These are phyloP conservation scores for Acorus calamus DNA, from an alignment of 106 monocot genomes.

Conservation along the genomic window DNA sequence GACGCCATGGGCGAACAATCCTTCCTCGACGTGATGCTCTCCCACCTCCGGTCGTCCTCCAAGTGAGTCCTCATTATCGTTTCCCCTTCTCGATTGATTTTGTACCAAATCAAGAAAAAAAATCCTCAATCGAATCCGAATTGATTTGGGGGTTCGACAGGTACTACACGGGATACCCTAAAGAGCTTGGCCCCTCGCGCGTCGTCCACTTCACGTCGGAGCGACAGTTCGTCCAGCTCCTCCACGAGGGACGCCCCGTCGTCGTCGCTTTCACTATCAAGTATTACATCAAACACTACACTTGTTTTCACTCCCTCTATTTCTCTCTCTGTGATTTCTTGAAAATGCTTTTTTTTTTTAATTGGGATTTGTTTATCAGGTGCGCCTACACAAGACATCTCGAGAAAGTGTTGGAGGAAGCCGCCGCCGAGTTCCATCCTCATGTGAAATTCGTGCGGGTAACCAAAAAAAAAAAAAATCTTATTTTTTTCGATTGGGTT, in stretches of 20 bases:
- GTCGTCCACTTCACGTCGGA: conserved; percentile 81
- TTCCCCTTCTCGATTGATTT: not conserved
- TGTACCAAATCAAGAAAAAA: not conserved
- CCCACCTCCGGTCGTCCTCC: conserved; percentile 32
- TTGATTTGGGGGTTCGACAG: conserved; percentile 14
- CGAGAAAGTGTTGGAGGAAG: conserved; percentile 71
- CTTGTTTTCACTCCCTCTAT: not conserved
- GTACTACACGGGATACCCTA: conserved; percentile 93
- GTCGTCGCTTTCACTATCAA: conserved; percentile 86
- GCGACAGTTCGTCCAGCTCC: conserved; percentile 78
- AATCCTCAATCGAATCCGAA: not conserved
- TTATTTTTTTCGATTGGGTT: no score
- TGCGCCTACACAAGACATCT: conserved; percentile 74
- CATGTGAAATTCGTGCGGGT: conserved; percentile 62
- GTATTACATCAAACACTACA: conserved; percentile 10
- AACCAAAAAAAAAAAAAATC: conserved; percentile 5
- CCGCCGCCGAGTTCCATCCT: conserved; percentile 81
- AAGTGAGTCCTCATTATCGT: conserved; percentile 18
- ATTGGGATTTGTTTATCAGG: conserved; percentile 23
- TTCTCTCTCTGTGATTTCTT: not conserved
- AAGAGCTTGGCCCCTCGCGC: conserved; percentile 68
- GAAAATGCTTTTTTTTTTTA: not conserved
- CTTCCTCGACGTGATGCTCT: conserved; percentile 37
- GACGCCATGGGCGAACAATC: conserved; percentile 18
- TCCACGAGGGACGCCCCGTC: conserved; percentile 81